Conservation (phyloP, 116 monocot species). For the Iris pallida region DNA sequence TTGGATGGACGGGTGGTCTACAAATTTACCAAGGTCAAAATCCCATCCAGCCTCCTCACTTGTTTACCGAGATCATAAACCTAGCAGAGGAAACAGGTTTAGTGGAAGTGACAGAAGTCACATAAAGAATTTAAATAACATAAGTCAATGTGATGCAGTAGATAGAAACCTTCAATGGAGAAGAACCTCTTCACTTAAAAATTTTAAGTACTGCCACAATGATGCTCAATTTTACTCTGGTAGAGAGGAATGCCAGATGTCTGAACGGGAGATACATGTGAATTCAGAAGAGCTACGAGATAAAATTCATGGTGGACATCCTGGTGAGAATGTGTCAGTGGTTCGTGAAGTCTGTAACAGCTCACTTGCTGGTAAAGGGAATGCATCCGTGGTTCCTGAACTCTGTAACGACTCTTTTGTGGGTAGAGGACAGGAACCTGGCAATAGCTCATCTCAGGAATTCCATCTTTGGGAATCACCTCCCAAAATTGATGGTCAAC, state of each 20-base stretch:
- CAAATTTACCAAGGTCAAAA: constrained; percentile 39
- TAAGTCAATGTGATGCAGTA: constrained; percentile 12
- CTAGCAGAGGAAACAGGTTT: constrained; percentile 15
- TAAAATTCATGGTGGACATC: constrained; percentile 6
- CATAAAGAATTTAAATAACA: constrained; percentile 31
- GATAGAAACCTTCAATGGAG: constrained; percentile 5
- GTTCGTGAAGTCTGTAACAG: constrained; percentile 7
- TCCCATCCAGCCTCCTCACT: constrained; percentile 46
- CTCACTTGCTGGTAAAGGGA: neutral
- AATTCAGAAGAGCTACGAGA: constrained; percentile 30
- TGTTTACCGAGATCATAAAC: constrained; percentile 16
- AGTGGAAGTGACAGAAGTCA: constrained; percentile 22
- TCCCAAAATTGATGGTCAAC: constrained; percentile 5
- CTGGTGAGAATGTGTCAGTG: constrained; percentile 12
- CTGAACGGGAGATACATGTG: constrained; percentile 52
- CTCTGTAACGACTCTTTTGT: neutral
- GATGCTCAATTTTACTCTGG: constrained; percentile 3
- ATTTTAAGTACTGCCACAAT: constrained; percentile 6
- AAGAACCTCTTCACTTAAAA: constrained; percentile 10
- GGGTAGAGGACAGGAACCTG: constrained; percentile 1
- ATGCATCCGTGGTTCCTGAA: neutral
- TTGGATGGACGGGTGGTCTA: constrained; percentile 31
- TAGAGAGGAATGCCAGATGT: constrained; percentile 24
- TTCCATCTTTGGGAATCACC: neutral
- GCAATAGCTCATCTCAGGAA: constrained; percentile 3